phyloP scores from a whole-genome alignment of 257 asterid species.

The Coffea canephora region DNA sequence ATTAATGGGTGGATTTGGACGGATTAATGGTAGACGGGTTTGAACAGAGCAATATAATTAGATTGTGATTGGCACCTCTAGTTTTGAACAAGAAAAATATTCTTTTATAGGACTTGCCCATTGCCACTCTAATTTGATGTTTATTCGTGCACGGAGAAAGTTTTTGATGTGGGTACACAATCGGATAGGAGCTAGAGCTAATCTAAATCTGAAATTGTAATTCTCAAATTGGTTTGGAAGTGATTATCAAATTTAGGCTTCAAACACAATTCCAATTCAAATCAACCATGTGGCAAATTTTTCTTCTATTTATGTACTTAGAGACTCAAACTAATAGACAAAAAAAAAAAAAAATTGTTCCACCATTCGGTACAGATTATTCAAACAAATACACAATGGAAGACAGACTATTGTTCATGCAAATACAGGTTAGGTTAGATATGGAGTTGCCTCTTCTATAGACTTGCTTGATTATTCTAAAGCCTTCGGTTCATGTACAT shows the following conservation, averaged over 20 bases:
- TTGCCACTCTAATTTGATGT: neutral
- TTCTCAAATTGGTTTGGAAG: neutral
- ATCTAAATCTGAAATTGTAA: neutral
- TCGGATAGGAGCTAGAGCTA: neutral
- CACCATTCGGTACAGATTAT: neutral
- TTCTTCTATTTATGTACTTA: neutral
- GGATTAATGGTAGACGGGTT: too few relatives aligned
- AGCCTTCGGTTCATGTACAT: neutral
- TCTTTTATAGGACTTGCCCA: neutral
- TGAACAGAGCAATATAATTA: too few relatives aligned
- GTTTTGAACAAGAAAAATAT: neutral
- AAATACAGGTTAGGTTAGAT: neutral
- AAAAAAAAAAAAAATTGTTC: too few relatives aligned
- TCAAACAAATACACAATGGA: too few relatives aligned
- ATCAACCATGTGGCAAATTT: neutral
- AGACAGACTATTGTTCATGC: neutral
- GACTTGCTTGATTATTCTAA: neutral
- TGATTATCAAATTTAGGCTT: neutral
- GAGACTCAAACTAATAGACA: neutral
- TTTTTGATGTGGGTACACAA: neutral
- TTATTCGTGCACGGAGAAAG: too few relatives aligned
- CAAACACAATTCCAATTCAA: neutral
- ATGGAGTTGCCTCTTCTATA: neutral
- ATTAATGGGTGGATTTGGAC: too few relatives aligned
- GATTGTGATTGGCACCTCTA: too few relatives aligned